Percentiles rank a stretch among this genome's conserved stretches.
phyloP scores from a whole-genome alignment of 1,284 basidiomycete genomes.

The Xanthoconium separans region DNA sequence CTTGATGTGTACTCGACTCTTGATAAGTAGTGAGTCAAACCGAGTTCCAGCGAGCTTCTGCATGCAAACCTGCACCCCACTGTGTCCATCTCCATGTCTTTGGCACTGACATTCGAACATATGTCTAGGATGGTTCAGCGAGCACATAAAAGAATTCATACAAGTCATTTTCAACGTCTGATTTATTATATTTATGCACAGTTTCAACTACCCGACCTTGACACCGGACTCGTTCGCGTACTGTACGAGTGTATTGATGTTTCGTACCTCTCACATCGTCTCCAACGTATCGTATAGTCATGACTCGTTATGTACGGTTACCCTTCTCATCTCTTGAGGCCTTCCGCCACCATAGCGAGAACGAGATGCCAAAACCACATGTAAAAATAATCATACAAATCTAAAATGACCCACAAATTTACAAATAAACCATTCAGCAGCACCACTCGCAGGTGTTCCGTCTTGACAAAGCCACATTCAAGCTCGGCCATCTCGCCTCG shows the following conservation, averaged over 20 bases:
- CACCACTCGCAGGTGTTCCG: not conserved
- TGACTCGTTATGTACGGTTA: too few species aligned
- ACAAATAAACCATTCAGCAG: not conserved
- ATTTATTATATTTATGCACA: too few species aligned
- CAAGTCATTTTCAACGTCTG: not conserved
- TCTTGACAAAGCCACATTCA: not conserved
- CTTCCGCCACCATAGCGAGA: too few species aligned
- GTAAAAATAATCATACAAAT: constrained; percentile 9
- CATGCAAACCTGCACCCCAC: constrained; percentile 25
- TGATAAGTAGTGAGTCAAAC: constrained; percentile 15
- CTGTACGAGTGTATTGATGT: too few species aligned
- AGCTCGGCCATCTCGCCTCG: constrained; percentile 16
- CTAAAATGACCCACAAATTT: constrained; percentile 1
- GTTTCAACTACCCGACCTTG: too few species aligned
- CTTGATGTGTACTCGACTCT: constrained; percentile 6
- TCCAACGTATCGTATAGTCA: too few species aligned
- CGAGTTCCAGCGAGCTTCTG: constrained; percentile 12
- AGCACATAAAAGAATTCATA: constrained; percentile 21
- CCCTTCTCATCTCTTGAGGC: too few species aligned
- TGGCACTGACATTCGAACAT: not conserved
- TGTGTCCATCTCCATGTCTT: not conserved
- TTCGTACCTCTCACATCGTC: too few species aligned
- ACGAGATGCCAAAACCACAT: not conserved
- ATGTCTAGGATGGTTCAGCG: constrained; percentile 27
- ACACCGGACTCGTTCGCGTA: constrained; percentile 9